Conservation (phyloP, 208 protist genomes). For the Porcisia deanei region DNA sequence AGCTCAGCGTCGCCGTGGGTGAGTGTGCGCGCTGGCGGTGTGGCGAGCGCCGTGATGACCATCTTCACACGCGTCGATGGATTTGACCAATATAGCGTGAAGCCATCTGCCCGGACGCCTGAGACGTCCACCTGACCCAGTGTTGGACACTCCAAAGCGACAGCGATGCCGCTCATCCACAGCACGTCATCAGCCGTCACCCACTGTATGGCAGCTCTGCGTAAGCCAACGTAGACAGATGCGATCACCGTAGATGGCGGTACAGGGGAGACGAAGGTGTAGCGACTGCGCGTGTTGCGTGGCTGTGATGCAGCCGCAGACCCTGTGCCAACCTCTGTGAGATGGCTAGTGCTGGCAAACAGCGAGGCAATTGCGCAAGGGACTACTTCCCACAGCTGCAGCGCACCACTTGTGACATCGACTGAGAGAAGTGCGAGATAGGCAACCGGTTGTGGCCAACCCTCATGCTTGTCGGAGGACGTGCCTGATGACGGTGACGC, state of each 20-base stretch:
- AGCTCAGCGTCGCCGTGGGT: neutral
- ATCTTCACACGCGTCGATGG: constrained; percentile 9
- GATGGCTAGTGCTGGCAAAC: neutral
- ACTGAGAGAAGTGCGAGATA: constrained; percentile 10
- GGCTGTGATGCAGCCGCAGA: neutral
- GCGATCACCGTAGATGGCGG: constrained; percentile 8
- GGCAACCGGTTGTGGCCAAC: neutral
- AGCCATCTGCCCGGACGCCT: constrained; percentile 6
- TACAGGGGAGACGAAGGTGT: constrained; percentile 5
- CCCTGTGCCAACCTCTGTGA: neutral
- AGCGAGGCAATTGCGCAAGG: constrained; percentile 7
- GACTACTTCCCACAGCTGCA: constrained; percentile 4
- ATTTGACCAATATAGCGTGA: constrained; percentile 6
- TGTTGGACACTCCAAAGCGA: constrained; percentile 11
- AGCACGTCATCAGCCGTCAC: constrained; percentile 7
- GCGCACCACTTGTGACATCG: constrained; percentile 2
- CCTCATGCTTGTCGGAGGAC: neutral
- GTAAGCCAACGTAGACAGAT: constrained; percentile 18
- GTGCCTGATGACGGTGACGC: neutral
- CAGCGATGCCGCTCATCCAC: constrained; percentile 20
- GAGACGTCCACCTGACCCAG: constrained; percentile 12
- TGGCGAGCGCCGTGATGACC: constrained; percentile 10
- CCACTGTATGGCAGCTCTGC: neutral
- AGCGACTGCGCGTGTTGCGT: neutral
- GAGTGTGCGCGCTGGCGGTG: neutral